Evolutionary conservation across 768 basidiomycete species (phyloP).

Genomic region (Boletellus emodensis): DNA sequence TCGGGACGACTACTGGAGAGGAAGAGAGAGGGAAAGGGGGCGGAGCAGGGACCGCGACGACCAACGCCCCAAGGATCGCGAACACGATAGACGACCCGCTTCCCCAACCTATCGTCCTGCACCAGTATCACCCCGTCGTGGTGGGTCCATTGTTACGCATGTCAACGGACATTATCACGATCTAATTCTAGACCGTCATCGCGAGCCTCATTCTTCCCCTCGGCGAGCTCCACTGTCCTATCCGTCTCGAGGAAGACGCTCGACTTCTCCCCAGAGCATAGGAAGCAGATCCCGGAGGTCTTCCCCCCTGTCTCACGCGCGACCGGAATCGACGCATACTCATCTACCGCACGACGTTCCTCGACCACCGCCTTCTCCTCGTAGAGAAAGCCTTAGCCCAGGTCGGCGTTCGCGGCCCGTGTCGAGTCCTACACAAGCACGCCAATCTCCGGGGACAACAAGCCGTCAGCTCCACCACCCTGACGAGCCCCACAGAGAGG

Average conservation of each 20-base stretch:
- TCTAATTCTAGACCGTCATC: conserved; percentile 12
- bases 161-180: not conserved
- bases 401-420: not conserved
- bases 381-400: conserved; percentile 14
- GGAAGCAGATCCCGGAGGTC: conserved; percentile 23
- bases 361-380: conserved; percentile 11
- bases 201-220: conserved; percentile 5
- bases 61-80: conserved; percentile 15
- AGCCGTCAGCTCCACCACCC: not conserved
- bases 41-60: conserved; percentile 24
- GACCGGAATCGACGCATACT: conserved; percentile 10
- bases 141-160: conserved; percentile 10
- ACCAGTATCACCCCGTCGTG: conserved; percentile 24
- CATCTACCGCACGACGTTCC: conserved; percentile 8
- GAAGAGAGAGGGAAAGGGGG: conserved; percentile 17
- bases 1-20: conserved; percentile 24
- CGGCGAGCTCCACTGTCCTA: conserved; percentile 15
- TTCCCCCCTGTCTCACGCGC: conserved; percentile 14
- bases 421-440: conserved; percentile 13
- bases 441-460: conserved; percentile 1
- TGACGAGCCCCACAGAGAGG: conserved; percentile 1
- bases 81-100: conserved; percentile 17
- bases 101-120: conserved; percentile 19
- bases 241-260: conserved; percentile 20
- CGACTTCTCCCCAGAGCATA: conserved; percentile 17